Base-by-base conservation (phyloP, 768 basidiomycete species). In the Russula olivacea region DNA sequence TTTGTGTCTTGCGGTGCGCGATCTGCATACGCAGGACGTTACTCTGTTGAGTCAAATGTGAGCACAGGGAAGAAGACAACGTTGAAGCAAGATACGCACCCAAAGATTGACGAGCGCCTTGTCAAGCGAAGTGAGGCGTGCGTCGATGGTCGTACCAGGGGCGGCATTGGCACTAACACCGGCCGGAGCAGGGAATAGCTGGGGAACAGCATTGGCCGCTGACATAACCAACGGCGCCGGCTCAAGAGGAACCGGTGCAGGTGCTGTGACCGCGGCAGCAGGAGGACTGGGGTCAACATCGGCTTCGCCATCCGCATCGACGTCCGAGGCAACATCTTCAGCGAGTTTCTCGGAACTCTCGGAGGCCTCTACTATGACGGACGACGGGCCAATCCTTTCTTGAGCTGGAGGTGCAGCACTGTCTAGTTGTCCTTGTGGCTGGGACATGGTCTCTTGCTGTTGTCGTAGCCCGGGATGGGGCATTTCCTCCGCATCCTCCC, bases 1-100 rank as follows among this genome's bases (percentile, higher is more conserved):
- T 56, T 41, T 68, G 67, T 5, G 67, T 68, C 61, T 68, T 68
- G 66, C 67, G 67, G 59, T 66, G 61, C 5, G 67, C 67, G 15
- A 68, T 68, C 40, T 68, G 67, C 50, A 66, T 66, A 21, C 67
- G 59, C 56, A 68, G 43, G 8, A 68, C 67, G 36, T 64, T 68
- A 30, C 60, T 61, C 67, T 68, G 34, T 54, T 17, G 1, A 3
- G 12, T n/a, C 21, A 19, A 12, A 21, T 15, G 28, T 58, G 21
- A 57, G 54, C 47, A 56, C 28, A 4, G 4, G 3, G 9, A 43
- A 23, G 32, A 21, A 53, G 23, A 34, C 34, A 11, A 7, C n/a
- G n/a, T 4, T 19, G n/a, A 34, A 12, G 19, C 4, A 54, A 30
- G 28, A 4, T 21, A 52, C 67, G 21, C 15, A 68, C 67, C 61